Base-by-base conservation (phyloP, 768 basidiomycete genomes). In the Termitomyces sp. region DNA sequence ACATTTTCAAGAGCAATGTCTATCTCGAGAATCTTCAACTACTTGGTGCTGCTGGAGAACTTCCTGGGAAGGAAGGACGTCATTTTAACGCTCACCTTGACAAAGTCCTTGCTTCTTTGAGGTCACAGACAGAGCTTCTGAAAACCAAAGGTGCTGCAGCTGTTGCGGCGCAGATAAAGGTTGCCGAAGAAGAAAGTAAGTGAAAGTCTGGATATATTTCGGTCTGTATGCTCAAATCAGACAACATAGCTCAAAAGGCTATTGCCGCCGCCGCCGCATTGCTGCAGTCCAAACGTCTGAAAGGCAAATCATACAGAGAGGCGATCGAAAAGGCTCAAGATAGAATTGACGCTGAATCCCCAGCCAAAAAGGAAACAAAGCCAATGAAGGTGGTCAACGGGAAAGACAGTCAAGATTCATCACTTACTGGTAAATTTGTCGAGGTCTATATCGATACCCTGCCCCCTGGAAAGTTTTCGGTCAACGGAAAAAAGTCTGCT, bases 51-150 rank as follows among this genome's bases (percentile, higher is more conserved):
- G 86, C 80, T 8, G 86, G 89, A 3, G 74, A 84, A 17, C 78
- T 95, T 40, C 92, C 93, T 2, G 74, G 76, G n/a, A 84, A 86
- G 38, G 90, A 93, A 38, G 93, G 93, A 12, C 86, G 96, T 20
- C 94, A 94, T 76, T 97, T 96, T 80, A 87, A 90, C 56, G 87
- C 88, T n/a, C 83, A 89, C 36, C 78, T 96, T 25, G 86, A 90
- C 20, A 81, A 84, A 47, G 79, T 83, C 29, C 74, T 91, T 55
- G 76, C 75, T 9, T 76, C 82, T 1, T 75, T 96, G 42, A 78
- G 79, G 67, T 72, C 69, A 1, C 94, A 96, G 65, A 86, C 89
- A 3, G 85, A 90, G 37, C 79, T 82, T 6, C 75, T 98, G 17
- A 81, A 83, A 62, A 79, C 82, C 6, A 77, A 91, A 49, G 92